Evolutionary conservation across 345 rosid species (phyloP).

Genomic region (Eucalyptus albens): DNA sequence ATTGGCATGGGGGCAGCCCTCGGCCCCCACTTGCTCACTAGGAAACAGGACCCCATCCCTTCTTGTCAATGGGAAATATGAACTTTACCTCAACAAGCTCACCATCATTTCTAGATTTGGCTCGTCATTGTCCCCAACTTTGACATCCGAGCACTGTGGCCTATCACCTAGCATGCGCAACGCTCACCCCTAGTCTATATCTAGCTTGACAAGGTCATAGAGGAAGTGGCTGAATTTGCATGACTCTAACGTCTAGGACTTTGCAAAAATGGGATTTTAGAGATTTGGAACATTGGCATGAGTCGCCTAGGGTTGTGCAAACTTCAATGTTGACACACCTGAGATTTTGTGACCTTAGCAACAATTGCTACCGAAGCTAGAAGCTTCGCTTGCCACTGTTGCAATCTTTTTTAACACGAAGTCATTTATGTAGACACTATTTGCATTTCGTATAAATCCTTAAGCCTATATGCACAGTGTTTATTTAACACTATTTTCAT

Average conservation of each 20-base stretch:
- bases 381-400: background rate
- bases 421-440: background rate
- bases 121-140: background rate
- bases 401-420: background rate
- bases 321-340: too few relatives aligned
- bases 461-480: background rate
- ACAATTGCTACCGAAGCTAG: background rate
- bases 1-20: rapidly evolving
- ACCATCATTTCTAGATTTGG: background rate
- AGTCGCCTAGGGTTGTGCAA: background rate
- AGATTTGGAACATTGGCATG: too few relatives aligned
- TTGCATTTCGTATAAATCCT: background rate
- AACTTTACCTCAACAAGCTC: background rate
- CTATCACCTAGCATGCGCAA: background rate
- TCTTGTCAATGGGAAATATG: too few relatives aligned
- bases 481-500: background rate
- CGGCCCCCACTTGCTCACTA: too few relatives aligned
- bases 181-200: background rate
- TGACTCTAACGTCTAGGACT: background rate
- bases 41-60: rapidly evolving
- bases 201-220: background rate
- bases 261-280: background rate
- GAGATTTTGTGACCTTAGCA: background rate
- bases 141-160: rapidly evolving
- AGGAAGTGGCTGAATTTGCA: background rate